These are phyloP conservation scores for Barnettozyma wickerhamii DNA, from an alignment of 805 yeast genomes.

Conservation along the genomic window DNA sequence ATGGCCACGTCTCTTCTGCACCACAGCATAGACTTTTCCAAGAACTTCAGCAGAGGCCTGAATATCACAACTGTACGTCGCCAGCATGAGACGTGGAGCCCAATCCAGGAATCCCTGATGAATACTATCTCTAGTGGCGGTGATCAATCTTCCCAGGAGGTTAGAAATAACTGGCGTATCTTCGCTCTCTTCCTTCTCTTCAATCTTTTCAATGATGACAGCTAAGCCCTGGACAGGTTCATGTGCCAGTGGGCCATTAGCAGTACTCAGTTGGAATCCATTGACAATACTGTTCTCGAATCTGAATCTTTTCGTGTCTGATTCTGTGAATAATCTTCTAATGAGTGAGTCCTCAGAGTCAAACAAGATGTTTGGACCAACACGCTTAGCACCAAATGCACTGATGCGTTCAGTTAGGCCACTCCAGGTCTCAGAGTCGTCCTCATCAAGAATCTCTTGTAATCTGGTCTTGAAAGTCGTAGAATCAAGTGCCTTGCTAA, in stretches of 20 bases:
- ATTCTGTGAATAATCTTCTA: constrained; percentile 28
- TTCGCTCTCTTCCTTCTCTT: constrained; percentile 25
- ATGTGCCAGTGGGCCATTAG: constrained; percentile 82
- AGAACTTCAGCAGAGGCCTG: constrained; percentile 93
- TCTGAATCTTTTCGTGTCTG: constrained; percentile 25
- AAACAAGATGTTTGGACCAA: constrained; percentile 70
- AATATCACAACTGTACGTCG: constrained; percentile 90
- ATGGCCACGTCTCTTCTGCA: constrained; percentile 81
- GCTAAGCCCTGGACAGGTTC: constrained; percentile 87
- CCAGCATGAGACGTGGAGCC: constrained; percentile 88
- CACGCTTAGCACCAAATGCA: constrained; percentile 72
- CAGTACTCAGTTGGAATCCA: constrained; percentile 80
- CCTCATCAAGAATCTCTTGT: constrained; percentile 27
- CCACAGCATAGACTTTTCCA: constrained; percentile 93
- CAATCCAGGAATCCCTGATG: constrained; percentile 68
- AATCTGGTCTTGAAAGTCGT: constrained; percentile 32
- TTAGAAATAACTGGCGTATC: constrained; percentile 35
- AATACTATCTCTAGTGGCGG: constrained; percentile 68
- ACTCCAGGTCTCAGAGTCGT: constrained; percentile 26
- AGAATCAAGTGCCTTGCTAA: constrained; percentile 20
- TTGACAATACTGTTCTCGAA: constrained; percentile 64
- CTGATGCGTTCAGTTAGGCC: constrained; percentile 39
- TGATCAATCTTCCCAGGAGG: constrained; percentile 67
- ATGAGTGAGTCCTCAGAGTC: constrained; percentile 41
- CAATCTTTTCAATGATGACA: constrained; percentile 39